Base-by-base conservation (phyloP, 345 rosid species). In the Zanthoxylum bungeanum region DNA sequence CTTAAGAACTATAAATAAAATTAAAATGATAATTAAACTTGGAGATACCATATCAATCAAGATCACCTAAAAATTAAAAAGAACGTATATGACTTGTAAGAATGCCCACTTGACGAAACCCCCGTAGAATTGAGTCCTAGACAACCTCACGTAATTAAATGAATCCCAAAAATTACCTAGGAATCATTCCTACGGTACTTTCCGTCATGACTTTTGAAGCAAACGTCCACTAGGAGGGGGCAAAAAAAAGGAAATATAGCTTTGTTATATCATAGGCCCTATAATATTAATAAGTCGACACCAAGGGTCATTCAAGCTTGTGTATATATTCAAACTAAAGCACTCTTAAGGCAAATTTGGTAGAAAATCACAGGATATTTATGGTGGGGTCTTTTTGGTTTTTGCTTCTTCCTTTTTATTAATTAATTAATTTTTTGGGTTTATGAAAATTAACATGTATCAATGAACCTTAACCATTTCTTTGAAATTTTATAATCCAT, bases 401-500 rank as follows among this genome's bases (percentile, higher is more conserved):
- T 4, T 4, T 0, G 16, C 19, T 30, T 19, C 19, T 17, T 31
- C 9, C 30, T 25, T 17, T 0, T 1, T 0, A 0, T 0, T 3
- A 42, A 42, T 0, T 0, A 42, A 42, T 2, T 0, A 0, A 12
- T 10, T 0, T n/a, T 11, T 3, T 14, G 49, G 8, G 4, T 3
- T 25, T 27, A 25, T 21, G 0, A 55, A 64, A 34, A 56, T 30
- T 47, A 46, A 51, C n/a, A 64, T 64, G 33, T 25, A 58, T 27
- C 28, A 0, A 69, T 66, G 71, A 59, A 10, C 1, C 22, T 42
- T 62, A 71, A 62, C 67, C 19, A 24, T 68, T 4, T n/a, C 49
- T 77, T 72, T 60, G 70, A 77, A 73, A 67, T 53, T 44, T 19
- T 11, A 25, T 9, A 58, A 81, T 77, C 58, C 62, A 73, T 80